Percentiles rank a stretch among this genome's conserved stretches.
These are phyloP conservation scores for Phyllosticta citribraziliensis DNA, from an alignment of 2,329 filamentous ascomycete species.

Conservation along the genomic window DNA sequence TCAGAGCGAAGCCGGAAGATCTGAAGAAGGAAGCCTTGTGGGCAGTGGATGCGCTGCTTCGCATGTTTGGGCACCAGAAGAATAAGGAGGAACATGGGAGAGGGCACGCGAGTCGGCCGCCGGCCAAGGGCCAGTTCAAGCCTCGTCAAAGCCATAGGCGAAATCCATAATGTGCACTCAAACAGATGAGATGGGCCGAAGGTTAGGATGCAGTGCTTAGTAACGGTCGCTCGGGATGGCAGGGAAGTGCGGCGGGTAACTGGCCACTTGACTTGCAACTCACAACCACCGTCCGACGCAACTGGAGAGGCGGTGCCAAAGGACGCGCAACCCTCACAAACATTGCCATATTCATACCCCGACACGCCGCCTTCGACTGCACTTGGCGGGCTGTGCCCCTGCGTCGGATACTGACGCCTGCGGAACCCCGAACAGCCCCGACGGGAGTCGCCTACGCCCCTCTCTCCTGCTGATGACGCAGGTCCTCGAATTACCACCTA, in stretches of 20 bases:
- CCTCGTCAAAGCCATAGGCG: not conserved
- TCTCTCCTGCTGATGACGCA: conserved; percentile 10
- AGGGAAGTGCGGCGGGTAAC: conserved; percentile 2
- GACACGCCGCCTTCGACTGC: not conserved
- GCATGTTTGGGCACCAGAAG: not conserved
- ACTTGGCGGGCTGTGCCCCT: not conserved
- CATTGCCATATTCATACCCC: conserved; percentile 4
- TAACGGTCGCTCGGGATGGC: not conserved
- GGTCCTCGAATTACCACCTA: conserved; percentile 6
- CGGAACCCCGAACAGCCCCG: conserved; percentile 2
- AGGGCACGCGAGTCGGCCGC: no score
- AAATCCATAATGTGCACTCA: not conserved
- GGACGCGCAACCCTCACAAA: conserved; percentile 3
- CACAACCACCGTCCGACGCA: not conserved
- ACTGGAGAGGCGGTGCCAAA: conserved; percentile 5
- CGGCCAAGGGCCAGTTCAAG: not conserved
- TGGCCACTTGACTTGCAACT: conserved; percentile 2
- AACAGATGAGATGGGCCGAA: not conserved
- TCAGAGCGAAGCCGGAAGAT: conserved; percentile 21
- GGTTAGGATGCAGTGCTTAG: not conserved
- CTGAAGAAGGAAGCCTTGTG: conserved; percentile 17
- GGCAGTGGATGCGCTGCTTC: conserved; percentile 16
- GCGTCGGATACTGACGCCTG: not conserved
- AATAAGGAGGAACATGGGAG: not conserved
- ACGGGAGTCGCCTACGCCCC: not conserved